phyloP scores from a whole-genome alignment of 116 monocot genomes.

The Dioscorea cayenensis region DNA sequence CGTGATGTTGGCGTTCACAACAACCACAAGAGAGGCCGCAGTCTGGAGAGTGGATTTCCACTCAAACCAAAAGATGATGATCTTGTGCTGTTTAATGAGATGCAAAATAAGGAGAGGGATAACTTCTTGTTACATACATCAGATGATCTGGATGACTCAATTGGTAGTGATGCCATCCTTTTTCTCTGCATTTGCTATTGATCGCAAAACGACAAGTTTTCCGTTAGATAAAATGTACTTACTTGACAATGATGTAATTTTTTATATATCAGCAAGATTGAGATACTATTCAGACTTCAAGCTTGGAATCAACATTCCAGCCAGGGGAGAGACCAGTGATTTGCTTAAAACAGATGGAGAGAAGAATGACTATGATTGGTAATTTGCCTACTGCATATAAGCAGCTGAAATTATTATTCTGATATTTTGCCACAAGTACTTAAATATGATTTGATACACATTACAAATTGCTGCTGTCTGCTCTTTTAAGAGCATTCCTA shows the following conservation, averaged over 20 bases:
- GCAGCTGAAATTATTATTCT: not conserved
- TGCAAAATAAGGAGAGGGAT: constrained; percentile 69
- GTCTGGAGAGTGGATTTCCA: constrained; percentile 37
- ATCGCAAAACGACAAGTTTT: not conserved
- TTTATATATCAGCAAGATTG: constrained; percentile 49
- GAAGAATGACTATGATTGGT: constrained; percentile 99
- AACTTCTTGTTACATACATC: constrained; percentile 68
- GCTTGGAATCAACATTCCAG: constrained; percentile 47
- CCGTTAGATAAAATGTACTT: not conserved
- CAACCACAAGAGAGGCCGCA: constrained; percentile 50
- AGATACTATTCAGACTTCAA: constrained; percentile 54
- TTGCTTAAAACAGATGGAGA: constrained; percentile 65
- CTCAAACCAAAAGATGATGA: constrained; percentile 70
- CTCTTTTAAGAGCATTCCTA: too few species aligned
- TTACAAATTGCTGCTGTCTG: too few species aligned
- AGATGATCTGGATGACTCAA: constrained; percentile 85
- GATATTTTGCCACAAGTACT: not conserved
- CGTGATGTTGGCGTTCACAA: constrained; percentile 38
- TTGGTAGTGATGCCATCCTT: constrained; percentile 40
- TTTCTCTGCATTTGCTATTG: not conserved
- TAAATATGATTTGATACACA: not conserved
- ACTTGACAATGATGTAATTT: not conserved
- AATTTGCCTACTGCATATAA: constrained; percentile 1
- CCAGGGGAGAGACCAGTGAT: constrained; percentile 59
- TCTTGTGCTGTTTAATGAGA: constrained; percentile 73